phyloP scores from a whole-genome alignment of 768 basidiomycete species.

The Leccinellum albellum region DNA sequence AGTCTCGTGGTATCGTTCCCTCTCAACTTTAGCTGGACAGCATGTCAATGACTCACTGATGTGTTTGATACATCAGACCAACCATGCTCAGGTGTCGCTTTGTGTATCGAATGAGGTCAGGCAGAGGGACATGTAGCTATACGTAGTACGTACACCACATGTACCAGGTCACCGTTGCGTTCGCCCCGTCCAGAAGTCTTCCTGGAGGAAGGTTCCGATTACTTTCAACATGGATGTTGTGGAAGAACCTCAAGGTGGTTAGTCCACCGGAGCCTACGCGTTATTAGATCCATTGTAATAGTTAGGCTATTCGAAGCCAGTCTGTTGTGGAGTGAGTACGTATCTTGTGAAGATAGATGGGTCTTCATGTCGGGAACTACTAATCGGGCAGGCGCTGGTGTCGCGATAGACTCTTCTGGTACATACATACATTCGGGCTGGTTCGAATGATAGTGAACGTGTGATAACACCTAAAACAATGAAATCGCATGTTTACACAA shows the following conservation, averaged over 20 bases:
- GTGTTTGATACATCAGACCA: background rate
- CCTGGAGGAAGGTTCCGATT: constrained; percentile 70
- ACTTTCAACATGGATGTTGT: constrained; percentile 51
- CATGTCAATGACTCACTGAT: constrained; percentile 4
- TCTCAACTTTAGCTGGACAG: constrained; percentile 23
- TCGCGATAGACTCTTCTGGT: too few species aligned
- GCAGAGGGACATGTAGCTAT: constrained; percentile 44
- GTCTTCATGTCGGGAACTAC: too few species aligned
- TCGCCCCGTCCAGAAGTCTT: constrained; percentile 68
- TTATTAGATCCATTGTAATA: too few species aligned
- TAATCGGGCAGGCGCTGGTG: too few species aligned
- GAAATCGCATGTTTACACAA: too few species aligned
- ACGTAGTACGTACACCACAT: background rate
- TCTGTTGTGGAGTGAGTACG: too few species aligned
- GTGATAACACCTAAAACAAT: too few species aligned
- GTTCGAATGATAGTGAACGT: too few species aligned
- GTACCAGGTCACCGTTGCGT: constrained; percentile 54
- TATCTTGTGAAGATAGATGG: too few species aligned
- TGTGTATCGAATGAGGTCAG: constrained; percentile 14
- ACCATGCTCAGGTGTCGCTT: constrained; percentile 39
- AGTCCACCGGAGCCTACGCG: constrained; percentile 44
- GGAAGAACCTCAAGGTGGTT: constrained; percentile 40
- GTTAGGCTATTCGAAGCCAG: too few species aligned
- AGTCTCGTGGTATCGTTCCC: background rate
- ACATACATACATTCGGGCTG: too few species aligned